Evolutionary conservation across 2,329 filamentous ascomycete genomes (phyloP).

Genomic region (Beauveria sp.): DNA sequence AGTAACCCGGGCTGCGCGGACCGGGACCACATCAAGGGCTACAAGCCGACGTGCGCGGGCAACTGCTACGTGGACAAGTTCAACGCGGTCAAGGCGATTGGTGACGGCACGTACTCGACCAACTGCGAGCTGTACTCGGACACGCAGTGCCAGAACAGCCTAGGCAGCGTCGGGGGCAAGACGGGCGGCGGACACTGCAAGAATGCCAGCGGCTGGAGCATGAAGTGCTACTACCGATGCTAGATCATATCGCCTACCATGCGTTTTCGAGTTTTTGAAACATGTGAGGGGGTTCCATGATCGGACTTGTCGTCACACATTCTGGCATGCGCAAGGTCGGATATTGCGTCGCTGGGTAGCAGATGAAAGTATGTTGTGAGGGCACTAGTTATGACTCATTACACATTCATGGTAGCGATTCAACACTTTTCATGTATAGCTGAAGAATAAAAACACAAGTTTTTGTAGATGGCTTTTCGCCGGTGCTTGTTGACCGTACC

Average conservation of each 20-base stretch:
- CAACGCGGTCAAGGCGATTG: constrained; percentile 1
- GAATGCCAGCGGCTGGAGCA: constrained; percentile 8
- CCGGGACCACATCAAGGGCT: constrained; percentile 11
- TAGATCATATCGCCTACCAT: background rate
- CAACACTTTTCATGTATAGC: too few relatives aligned
- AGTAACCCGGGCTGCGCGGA: constrained; percentile 1
- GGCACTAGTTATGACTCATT: too few relatives aligned
- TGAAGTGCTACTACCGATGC: constrained; percentile 13
- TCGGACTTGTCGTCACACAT: too few relatives aligned
- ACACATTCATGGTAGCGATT: too few relatives aligned
- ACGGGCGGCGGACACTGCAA: background rate
- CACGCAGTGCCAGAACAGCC: constrained; percentile 5
- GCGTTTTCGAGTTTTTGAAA: too few relatives aligned
- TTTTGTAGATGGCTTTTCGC: too few relatives aligned
- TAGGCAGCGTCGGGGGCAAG: constrained; percentile 5
- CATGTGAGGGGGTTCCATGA: too few relatives aligned
- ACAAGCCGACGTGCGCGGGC: constrained; percentile 11
- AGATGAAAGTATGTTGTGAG: too few relatives aligned
- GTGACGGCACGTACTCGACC: constrained; percentile 11
- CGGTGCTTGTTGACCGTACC: too few relatives aligned
- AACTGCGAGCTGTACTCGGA: constrained; percentile 11
- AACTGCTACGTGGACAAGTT: constrained; percentile 13
- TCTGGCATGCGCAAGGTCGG: too few relatives aligned
- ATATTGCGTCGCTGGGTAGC: too few relatives aligned
- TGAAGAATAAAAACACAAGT: too few relatives aligned